phyloP scores from a whole-genome alignment of 768 basidiomycete genomes.

The Trametes cubensis region DNA sequence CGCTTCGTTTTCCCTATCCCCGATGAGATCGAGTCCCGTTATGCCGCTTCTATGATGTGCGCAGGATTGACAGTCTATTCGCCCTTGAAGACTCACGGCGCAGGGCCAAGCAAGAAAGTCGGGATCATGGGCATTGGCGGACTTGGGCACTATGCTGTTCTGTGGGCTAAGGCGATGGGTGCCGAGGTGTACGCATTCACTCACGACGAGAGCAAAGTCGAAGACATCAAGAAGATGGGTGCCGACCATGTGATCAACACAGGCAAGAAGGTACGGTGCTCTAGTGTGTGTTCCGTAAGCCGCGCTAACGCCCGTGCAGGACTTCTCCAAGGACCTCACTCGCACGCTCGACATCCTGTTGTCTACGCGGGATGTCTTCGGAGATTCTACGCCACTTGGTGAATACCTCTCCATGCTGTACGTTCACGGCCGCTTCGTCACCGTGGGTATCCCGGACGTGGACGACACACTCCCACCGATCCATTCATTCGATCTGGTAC shows the following conservation, averaged over 20 bases:
- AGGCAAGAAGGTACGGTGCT: conserved; percentile 18
- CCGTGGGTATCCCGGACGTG: conserved; percentile 59
- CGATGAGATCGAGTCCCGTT: conserved; percentile 48
- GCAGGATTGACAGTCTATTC: conserved; percentile 67
- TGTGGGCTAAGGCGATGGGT: conserved; percentile 57
- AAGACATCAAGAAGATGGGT: conserved; percentile 60
- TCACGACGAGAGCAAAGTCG: conserved; percentile 53
- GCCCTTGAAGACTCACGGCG: conserved; percentile 55
- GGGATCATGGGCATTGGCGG: conserved; percentile 71
- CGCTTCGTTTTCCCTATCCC: conserved; percentile 65
- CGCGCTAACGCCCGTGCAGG: conserved; percentile 23
- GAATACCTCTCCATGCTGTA: conserved; percentile 47
- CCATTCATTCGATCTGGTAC: conserved; percentile 37
- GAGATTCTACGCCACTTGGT: conserved; percentile 29
- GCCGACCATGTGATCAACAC: conserved; percentile 57
- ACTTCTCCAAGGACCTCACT: conserved; percentile 40
- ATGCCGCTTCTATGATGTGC: conserved; percentile 67
- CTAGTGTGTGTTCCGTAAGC: neutral
- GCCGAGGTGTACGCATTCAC: conserved; percentile 62
- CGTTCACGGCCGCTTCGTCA: conserved; percentile 57
- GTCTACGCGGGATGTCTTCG: conserved; percentile 29
- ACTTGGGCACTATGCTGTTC: conserved; percentile 44
- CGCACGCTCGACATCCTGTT: conserved; percentile 57
- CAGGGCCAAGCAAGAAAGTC: conserved; percentile 63
- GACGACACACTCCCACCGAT: conserved; percentile 39